Conservation (phyloP, 1,284 basidiomycete genomes). For the Phaffia rhodozyma region DNA sequence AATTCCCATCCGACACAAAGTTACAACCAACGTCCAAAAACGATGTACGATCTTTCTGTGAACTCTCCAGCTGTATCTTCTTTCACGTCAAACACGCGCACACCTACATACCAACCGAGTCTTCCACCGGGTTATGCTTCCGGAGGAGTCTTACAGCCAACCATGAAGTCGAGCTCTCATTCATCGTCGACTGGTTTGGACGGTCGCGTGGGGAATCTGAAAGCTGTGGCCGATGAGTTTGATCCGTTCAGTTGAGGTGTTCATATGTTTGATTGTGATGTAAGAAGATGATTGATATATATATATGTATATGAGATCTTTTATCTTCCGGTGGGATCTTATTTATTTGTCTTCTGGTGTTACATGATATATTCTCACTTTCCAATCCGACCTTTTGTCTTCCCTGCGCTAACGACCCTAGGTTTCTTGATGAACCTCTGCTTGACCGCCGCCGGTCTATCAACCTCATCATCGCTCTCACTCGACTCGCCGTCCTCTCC, state of each 20-base stretch:
- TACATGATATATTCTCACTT: too few species aligned
- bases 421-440: too few species aligned
- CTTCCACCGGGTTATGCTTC: not conserved
- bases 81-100: not conserved
- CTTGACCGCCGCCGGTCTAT: too few species aligned
- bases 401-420: too few species aligned
- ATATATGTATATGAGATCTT: too few species aligned
- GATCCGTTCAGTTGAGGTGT: slow-evolving; percentile 9
- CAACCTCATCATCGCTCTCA: too few species aligned
- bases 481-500: slow-evolving; percentile 18
- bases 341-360: too few species aligned
- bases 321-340: too few species aligned
- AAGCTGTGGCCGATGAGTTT: slow-evolving; percentile 9
- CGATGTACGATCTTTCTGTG: not conserved
- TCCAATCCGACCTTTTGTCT: too few species aligned
- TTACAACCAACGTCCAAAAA: not conserved
- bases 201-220: not conserved
- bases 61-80: not conserved
- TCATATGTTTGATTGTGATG: too few species aligned
- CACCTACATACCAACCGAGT: not conserved
- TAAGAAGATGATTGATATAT: too few species aligned
- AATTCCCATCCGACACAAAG: not conserved
- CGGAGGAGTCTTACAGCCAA: slow-evolving; percentile 4
- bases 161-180: not conserved
- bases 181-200: not conserved